phyloP scores from a whole-genome alignment of 2,329 filamentous ascomycete species.

The Hypoxylon sp. region DNA sequence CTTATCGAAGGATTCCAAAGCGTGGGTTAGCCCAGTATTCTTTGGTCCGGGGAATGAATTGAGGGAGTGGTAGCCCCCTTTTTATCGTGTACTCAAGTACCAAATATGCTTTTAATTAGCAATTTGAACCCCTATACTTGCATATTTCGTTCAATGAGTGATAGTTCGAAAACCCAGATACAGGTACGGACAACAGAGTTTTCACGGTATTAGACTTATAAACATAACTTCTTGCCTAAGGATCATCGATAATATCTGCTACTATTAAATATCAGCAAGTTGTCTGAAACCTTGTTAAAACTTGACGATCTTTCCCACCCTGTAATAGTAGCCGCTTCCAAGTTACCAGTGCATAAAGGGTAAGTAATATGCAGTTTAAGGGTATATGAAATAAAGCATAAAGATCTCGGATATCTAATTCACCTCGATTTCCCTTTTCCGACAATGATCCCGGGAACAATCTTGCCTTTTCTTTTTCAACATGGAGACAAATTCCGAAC shows the following conservation, averaged over 20 bases:
- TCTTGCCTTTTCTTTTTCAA: background rate
- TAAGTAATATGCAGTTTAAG: background rate
- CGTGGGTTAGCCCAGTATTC: constrained; percentile 78
- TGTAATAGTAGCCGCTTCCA: too few species aligned
- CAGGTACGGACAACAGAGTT: too few species aligned
- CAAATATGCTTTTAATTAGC: background rate
- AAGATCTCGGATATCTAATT: background rate
- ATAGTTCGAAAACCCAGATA: too few species aligned
- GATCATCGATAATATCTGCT: too few species aligned
- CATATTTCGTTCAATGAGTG: background rate
- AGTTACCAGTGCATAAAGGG: background rate
- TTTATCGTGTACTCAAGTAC: background rate
- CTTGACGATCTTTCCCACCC: too few species aligned
- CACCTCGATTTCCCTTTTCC: background rate
- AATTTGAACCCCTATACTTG: background rate
- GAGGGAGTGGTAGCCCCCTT: constrained; percentile 72
- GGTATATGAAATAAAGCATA: background rate
- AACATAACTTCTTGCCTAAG: too few species aligned
- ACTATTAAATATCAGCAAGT: too few species aligned
- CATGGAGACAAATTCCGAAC: constrained; percentile 29
- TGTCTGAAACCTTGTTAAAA: too few species aligned
- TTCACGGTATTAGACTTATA: too few species aligned
- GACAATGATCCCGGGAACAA: background rate
- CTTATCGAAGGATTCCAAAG: constrained; percentile 69
- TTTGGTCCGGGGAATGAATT: constrained; percentile 76